phyloP scores from a whole-genome alignment of 1,284 basidiomycete genomes.

The Sporisorium iseilematis-ciliati region DNA sequence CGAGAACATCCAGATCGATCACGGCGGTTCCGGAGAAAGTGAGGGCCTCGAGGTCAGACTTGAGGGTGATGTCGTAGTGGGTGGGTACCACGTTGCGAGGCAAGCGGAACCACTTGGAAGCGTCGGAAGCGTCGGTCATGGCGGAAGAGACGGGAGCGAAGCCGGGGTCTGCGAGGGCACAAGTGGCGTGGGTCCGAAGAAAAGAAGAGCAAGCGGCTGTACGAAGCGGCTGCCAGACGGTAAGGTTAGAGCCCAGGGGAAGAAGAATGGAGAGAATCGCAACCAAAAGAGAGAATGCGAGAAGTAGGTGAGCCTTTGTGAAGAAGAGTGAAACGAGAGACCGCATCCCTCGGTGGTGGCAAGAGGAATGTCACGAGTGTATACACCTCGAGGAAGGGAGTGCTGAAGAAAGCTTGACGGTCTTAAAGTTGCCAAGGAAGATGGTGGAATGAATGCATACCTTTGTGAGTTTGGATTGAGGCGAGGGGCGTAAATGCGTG shows the following conservation, averaged over 20 bases:
- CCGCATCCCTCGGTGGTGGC: conserved; percentile 9
- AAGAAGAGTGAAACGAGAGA: not conserved
- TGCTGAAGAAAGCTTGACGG: conserved; percentile 1
- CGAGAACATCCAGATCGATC: conserved; percentile 80
- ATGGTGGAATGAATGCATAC: conserved; percentile 19
- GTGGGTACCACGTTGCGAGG: conserved; percentile 80
- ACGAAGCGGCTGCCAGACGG: conserved; percentile 32
- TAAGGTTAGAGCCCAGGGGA: not conserved
- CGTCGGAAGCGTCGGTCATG: conserved; percentile 53
- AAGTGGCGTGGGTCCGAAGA: conserved; percentile 42
- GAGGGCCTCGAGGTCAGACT: conserved; percentile 80
- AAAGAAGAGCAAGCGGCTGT: conserved; percentile 18
- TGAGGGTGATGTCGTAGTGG: conserved; percentile 86
- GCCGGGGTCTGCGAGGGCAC: conserved; percentile 36
- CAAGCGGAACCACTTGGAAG: conserved; percentile 76
- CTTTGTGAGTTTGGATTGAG: conserved; percentile 26
- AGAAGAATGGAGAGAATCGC: conserved; percentile 19
- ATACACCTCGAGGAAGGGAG: too few species aligned
- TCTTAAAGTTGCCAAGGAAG: not conserved
- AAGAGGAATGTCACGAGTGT: not conserved
- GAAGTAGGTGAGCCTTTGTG: conserved; percentile 33
- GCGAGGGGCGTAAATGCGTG: conserved; percentile 10
- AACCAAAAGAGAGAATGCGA: conserved; percentile 31
- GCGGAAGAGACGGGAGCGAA: conserved; percentile 42
- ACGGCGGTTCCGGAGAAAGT: conserved; percentile 83